Conservation (phyloP, 1,139 yeast genomes). For the Kodamaea sp. region DNA sequence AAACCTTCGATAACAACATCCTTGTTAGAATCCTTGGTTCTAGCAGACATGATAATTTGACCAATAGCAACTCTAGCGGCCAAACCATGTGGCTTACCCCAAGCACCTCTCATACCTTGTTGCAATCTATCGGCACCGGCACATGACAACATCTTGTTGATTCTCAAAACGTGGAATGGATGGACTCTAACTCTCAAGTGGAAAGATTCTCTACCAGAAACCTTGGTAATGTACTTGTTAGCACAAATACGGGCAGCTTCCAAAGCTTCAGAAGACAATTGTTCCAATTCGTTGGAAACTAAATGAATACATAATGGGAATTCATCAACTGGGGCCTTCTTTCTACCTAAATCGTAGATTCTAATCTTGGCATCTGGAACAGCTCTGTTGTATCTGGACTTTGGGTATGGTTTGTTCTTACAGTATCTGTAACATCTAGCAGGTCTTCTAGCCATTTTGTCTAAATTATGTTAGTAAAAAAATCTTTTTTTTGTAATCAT, state of each 20-base stretch:
- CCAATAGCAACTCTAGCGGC: slow-evolving; percentile 99
- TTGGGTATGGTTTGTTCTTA: slow-evolving; percentile 99
- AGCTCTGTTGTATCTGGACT: slow-evolving; percentile 99
- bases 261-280: slow-evolving; percentile 98
- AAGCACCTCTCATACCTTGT: slow-evolving; percentile 99
- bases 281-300: slow-evolving; percentile 99
- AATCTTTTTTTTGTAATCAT: slow-evolving; percentile 1
- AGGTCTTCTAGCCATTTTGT: slow-evolving; percentile 99
- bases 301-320: slow-evolving; percentile 99
- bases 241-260: slow-evolving; percentile 99
- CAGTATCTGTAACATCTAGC: slow-evolving; percentile 99
- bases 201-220: slow-evolving; percentile 99
- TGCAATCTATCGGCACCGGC: slow-evolving; percentile 99
- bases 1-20: slow-evolving; percentile 97
- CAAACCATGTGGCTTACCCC: slow-evolving; percentile 99
- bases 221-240: slow-evolving; percentile 97
- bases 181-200: slow-evolving; percentile 99
- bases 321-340: slow-evolving; percentile 99
- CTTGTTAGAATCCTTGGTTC: slow-evolving; percentile 98
- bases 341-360: slow-evolving; percentile 98
- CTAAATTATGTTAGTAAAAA: slow-evolving; percentile 32
- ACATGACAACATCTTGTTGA: slow-evolving; percentile 99
- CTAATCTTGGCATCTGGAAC: slow-evolving; percentile 99
- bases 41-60: slow-evolving; percentile 95
- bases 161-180: slow-evolving; percentile 99